These are phyloP conservation scores for Artomyces pyxidatus DNA, from an alignment of 768 basidiomycete genomes.

Conservation along the genomic window DNA sequence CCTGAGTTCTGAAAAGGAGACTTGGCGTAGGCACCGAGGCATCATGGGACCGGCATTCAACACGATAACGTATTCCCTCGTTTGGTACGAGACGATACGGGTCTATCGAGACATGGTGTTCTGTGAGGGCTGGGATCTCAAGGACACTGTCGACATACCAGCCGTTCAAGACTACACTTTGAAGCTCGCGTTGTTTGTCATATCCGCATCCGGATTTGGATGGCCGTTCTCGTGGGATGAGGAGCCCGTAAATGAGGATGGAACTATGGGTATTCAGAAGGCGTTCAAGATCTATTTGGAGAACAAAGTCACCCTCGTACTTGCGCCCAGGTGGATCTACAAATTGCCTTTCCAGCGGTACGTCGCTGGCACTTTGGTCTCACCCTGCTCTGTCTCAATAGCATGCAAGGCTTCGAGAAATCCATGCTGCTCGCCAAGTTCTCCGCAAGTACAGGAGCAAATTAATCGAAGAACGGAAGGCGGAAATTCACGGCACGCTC, in stretches of 20 bases:
- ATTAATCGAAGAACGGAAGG: conserved; percentile 8
- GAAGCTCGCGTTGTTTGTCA: conserved; percentile 15
- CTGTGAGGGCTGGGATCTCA: conserved; percentile 10
- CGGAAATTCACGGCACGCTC: neutral
- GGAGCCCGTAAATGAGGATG: conserved; percentile 3
- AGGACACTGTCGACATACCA: conserved; percentile 1
- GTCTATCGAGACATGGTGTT: conserved; percentile 14
- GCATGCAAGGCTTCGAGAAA: neutral
- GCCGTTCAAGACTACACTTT: conserved; percentile 13
- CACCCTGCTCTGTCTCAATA: neutral
- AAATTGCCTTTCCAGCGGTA: conserved; percentile 4
- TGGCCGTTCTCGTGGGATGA: conserved; percentile 7
- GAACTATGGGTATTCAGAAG: conserved; percentile 4
- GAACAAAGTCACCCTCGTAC: neutral
- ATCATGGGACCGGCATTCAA: conserved; percentile 20
- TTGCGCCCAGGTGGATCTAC: conserved; percentile 3
- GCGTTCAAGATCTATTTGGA: conserved; percentile 2
- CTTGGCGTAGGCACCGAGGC: conserved; percentile 16
- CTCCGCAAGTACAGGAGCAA: conserved; percentile 4
- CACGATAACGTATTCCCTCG: conserved; percentile 13
- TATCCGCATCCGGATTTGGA: conserved; percentile 17
- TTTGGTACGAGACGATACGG: conserved; percentile 15
- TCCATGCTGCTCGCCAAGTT: neutral
- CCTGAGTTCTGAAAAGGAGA: conserved; percentile 7
- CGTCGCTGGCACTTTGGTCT: too few species aligned